Conservation (phyloP, 2,329 filamentous ascomycete genomes). For the Gaeumannomyces tritici region DNA sequence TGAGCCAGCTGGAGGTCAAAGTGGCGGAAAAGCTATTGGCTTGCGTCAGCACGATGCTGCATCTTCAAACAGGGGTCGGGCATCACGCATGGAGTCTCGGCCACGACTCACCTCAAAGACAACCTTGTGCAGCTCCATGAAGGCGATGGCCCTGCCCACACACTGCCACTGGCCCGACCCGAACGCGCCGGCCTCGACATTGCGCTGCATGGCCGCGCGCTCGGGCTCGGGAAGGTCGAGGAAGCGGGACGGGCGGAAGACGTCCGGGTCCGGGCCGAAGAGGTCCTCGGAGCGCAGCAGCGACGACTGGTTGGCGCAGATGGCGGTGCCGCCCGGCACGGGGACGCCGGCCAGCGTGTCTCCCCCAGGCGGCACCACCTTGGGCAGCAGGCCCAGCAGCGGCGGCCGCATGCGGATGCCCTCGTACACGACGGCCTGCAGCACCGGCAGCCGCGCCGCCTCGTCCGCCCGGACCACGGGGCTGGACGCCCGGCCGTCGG, state of each 20-base stretch:
- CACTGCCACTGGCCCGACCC: slow-evolving; percentile 18
- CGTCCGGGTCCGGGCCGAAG: background rate
- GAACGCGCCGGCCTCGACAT: slow-evolving; percentile 27
- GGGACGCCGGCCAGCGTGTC: slow-evolving; percentile 17
- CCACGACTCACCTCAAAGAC: slow-evolving; percentile 25
- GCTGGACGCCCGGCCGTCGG: slow-evolving; percentile 13
- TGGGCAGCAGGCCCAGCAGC: slow-evolving; percentile 6
- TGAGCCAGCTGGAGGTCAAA: too few species aligned
- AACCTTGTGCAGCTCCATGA: slow-evolving; percentile 31
- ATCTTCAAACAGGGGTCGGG: too few species aligned
- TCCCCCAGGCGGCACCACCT: slow-evolving; percentile 15
- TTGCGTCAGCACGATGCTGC: too few species aligned
- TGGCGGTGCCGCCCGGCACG: slow-evolving; percentile 17
- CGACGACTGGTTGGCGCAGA: slow-evolving; percentile 10
- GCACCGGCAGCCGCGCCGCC: slow-evolving; percentile 11
- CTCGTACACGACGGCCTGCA: slow-evolving; percentile 13
- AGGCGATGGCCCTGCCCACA: slow-evolving; percentile 28
- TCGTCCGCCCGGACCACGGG: slow-evolving; percentile 17
- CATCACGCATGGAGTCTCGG: background rate
- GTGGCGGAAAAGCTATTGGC: too few species aligned
- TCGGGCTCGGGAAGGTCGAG: background rate
- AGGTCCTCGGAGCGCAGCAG: slow-evolving; percentile 5
- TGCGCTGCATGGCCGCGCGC: slow-evolving; percentile 14
- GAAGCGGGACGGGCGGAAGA: background rate
- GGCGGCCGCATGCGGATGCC: slow-evolving; percentile 12